Evolutionary conservation across 2,329 filamentous ascomycete genomes (phyloP).

Genomic region (Exophiala calicioides): DNA sequence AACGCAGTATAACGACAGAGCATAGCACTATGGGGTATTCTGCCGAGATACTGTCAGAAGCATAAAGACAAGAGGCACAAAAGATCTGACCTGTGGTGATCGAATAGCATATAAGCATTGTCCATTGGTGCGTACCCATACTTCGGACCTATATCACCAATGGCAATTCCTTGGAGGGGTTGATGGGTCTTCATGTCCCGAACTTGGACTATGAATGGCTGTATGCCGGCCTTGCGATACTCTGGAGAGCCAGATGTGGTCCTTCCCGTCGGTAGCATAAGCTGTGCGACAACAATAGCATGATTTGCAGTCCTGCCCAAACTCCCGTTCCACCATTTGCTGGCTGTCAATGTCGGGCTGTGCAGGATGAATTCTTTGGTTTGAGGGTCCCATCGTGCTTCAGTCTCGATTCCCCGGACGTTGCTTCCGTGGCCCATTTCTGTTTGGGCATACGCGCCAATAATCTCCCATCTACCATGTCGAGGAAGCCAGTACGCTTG

Average conservation of each 20-base stretch:
- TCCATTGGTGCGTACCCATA: constrained; percentile 56
- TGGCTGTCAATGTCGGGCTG: constrained; percentile 53
- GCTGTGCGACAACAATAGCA: constrained; percentile 55
- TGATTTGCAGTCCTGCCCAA: constrained; percentile 56
- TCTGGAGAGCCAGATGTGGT: too few relatives aligned
- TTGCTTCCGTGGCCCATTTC: constrained; percentile 56
- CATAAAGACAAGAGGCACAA: too few relatives aligned
- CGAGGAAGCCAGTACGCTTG: constrained; percentile 50
- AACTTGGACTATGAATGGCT: constrained; percentile 55
- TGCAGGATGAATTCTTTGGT: constrained; percentile 51
- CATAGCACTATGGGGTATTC: constrained; percentile 51
- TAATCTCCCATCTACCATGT: constrained; percentile 50
- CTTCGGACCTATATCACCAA: constrained; percentile 59
- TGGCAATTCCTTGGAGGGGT: constrained; percentile 49
- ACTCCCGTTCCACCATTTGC: constrained; percentile 58
- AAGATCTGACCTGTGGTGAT: constrained; percentile 49
- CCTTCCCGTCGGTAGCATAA: constrained; percentile 48
- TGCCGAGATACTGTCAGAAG: too few relatives aligned
- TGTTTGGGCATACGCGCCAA: constrained; percentile 54
- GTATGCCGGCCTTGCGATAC: constrained; percentile 39
- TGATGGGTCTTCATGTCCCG: constrained; percentile 51
- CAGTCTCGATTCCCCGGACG: constrained; percentile 50
- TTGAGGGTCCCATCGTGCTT: constrained; percentile 47
- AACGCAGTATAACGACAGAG: constrained; percentile 51
- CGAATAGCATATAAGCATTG: constrained; percentile 56